Conservation (phyloP, 768 basidiomycete genomes). For the Mycena olivaceomarginata region DNA sequence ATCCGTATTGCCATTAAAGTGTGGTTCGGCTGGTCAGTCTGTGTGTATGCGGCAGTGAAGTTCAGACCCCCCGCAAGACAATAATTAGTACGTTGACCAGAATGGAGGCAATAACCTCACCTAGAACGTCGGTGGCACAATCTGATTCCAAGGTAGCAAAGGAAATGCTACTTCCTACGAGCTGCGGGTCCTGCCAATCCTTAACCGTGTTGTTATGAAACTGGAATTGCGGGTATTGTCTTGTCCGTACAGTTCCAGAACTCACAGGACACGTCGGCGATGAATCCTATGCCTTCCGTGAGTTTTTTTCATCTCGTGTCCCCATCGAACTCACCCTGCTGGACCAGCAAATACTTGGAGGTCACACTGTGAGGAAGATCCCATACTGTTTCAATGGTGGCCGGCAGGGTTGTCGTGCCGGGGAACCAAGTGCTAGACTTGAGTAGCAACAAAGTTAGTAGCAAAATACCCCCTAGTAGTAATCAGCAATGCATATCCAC, state of each 20-base stretch:
- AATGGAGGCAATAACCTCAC: background rate
- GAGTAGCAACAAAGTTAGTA: background rate
- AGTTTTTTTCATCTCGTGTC: background rate
- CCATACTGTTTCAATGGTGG: background rate
- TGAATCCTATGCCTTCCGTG: background rate
- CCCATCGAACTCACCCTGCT: slow-evolving; percentile 16
- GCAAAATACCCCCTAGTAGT: background rate
- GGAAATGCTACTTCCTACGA: background rate
- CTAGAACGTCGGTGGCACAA: background rate
- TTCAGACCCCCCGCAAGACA: no score
- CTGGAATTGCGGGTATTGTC: background rate
- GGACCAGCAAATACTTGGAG: background rate
- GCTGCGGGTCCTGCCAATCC: background rate
- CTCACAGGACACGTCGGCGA: background rate
- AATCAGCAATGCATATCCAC: slow-evolving; percentile 1
- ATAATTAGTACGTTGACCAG: background rate
- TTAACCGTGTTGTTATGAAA: background rate
- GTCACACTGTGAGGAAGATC: background rate
- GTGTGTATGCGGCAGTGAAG: no score
- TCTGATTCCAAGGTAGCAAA: background rate
- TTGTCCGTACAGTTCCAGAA: background rate
- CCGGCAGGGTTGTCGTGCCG: background rate
- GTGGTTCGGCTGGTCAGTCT: background rate
- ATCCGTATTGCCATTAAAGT: no score
- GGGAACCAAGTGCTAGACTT: background rate